Evolutionary conservation across 208 protist genomes (phyloP), one percentile per base, ranked within the genome.

Genomic region (Leishmania tarentolae): DNA sequence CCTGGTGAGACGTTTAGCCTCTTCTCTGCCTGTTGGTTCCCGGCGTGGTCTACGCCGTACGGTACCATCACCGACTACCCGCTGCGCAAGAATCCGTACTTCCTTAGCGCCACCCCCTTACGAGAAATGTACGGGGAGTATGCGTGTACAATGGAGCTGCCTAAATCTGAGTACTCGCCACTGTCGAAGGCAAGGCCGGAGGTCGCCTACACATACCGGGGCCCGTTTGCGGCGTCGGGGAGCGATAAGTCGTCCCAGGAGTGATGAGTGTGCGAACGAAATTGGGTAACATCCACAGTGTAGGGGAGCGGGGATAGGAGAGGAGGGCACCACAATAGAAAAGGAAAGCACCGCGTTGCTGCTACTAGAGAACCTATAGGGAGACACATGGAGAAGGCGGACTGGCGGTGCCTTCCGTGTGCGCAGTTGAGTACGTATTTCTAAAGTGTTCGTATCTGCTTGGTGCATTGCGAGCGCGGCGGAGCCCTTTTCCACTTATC

Each of bases 61-160:
- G 87, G 87, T 72, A 94, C 87, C 24, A 83, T 82, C 52, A 95
- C 92, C 11, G 93, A 98, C 85, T 98, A 96, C 82, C 93, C 94
- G 17, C 78, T 87, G 82, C 90, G 94, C 69, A 98, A 96, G 85
- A 98, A 98, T 53, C 94, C 94, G 42, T 95, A 96, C 89, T 96
- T 96, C 85, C 89, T 98, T 78, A 90, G 92, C 59, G 44, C 91
- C 35, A 95, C 91, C 28, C 94, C 94, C 28, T 86, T 98, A 53
- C 86, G 88, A 19, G 85, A 90, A 17, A 85, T 89, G 78, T 95
- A 92, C 70, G 69, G 86, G 7, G 94, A 98, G 52, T 87, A 72
- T 37, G 72, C 68, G 68, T 85, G 87, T 65, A 86, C 86, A 50
- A 85, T 88, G 68, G 84, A 94, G 57, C 86, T 90, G 61, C 85